These are phyloP conservation scores for Crucibulum laeve DNA, from an alignment of 768 basidiomycete genomes.

Conservation along the genomic window DNA sequence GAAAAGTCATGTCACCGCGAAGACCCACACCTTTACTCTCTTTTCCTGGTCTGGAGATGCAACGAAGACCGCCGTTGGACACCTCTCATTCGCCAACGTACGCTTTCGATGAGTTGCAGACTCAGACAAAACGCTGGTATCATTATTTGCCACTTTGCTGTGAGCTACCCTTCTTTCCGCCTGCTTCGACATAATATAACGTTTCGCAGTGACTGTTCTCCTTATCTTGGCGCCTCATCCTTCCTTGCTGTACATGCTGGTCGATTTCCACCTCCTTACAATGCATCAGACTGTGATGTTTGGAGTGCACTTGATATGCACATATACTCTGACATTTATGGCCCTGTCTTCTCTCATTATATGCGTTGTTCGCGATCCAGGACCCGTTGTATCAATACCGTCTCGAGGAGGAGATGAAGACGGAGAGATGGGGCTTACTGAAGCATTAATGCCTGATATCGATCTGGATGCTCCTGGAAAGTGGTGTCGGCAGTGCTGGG, in stretches of 20 bases:
- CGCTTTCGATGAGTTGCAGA: slow-evolving; percentile 17
- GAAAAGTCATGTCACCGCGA: slow-evolving; percentile 13
- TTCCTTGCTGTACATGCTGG: slow-evolving; percentile 62
- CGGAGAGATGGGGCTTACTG: slow-evolving; percentile 46
- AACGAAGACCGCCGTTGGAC: slow-evolving; percentile 5
- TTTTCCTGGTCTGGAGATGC: slow-evolving; percentile 12
- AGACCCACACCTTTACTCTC: slow-evolving; percentile 14
- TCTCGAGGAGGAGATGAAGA: slow-evolving; percentile 20
- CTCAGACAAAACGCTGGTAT: slow-evolving; percentile 44
- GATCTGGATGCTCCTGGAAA: slow-evolving; percentile 50
- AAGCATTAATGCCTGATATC: slow-evolving; percentile 51
- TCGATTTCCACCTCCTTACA: slow-evolving; percentile 61
- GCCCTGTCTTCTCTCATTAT: slow-evolving; percentile 70
- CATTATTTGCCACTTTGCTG: slow-evolving; percentile 55
- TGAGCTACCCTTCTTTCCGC: slow-evolving; percentile 27
- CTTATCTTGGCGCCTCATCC: slow-evolving; percentile 73
- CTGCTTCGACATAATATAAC: no score
- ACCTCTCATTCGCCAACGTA: slow-evolving; percentile 3
- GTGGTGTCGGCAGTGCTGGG: slow-evolving; percentile 81
- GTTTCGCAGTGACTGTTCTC: slow-evolving; percentile 32
- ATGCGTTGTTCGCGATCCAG: slow-evolving; percentile 72
- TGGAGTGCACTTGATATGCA: slow-evolving; percentile 48
- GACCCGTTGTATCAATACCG: slow-evolving; percentile 38
- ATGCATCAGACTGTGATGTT: slow-evolving; percentile 44
- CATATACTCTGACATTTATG: slow-evolving; percentile 65